Evolutionary conservation across 2,329 filamentous ascomycete species (phyloP).

Genomic region (Colletotrichum sp.): DNA sequence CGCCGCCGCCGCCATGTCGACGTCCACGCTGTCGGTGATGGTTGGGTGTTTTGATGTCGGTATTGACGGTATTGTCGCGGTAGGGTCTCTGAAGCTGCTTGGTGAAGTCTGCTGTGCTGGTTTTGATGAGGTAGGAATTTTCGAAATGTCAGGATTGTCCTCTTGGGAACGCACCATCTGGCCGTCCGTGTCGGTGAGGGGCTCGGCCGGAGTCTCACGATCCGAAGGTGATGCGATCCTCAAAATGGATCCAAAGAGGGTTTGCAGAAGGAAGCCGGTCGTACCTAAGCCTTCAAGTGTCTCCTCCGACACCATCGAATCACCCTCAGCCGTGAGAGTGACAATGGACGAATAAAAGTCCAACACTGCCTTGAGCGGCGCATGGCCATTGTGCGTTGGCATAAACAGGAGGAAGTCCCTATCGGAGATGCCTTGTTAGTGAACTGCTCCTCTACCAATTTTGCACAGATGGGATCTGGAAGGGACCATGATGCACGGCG

Average conservation of each 20-base stretch:
- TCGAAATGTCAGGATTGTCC: slow-evolving; percentile 1
- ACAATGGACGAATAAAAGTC: slow-evolving; percentile 92
- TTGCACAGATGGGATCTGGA: not conserved
- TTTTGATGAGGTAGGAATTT: slow-evolving; percentile 17
- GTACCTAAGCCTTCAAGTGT: slow-evolving; percentile 94
- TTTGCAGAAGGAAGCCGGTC: slow-evolving; percentile 71
- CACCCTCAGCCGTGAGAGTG: slow-evolving; percentile 90
- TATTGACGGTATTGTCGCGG: not conserved
- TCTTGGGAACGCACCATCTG: slow-evolving; percentile 1
- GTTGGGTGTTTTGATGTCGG: not conserved
- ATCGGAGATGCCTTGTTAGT: not conserved
- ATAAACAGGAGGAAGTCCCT: slow-evolving; percentile 96
- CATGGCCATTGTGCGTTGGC: slow-evolving; percentile 64
- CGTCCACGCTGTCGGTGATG: not conserved
- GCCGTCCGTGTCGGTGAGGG: slow-evolving; percentile 1
- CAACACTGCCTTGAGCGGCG: slow-evolving; percentile 80
- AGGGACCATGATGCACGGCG: not conserved
- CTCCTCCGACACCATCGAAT: slow-evolving; percentile 90
- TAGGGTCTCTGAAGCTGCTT: slow-evolving; percentile 1
- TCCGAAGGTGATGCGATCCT: slow-evolving; percentile 63
- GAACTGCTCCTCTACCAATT: not conserved
- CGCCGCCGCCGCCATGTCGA: slow-evolving; percentile 16
- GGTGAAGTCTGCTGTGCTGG: slow-evolving; percentile 4
- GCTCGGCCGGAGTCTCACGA: slow-evolving; percentile 22
- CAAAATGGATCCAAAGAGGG: slow-evolving; percentile 78